Conservation (phyloP, 1,284 basidiomycete genomes). For the Trichosporon ovoides region DNA sequence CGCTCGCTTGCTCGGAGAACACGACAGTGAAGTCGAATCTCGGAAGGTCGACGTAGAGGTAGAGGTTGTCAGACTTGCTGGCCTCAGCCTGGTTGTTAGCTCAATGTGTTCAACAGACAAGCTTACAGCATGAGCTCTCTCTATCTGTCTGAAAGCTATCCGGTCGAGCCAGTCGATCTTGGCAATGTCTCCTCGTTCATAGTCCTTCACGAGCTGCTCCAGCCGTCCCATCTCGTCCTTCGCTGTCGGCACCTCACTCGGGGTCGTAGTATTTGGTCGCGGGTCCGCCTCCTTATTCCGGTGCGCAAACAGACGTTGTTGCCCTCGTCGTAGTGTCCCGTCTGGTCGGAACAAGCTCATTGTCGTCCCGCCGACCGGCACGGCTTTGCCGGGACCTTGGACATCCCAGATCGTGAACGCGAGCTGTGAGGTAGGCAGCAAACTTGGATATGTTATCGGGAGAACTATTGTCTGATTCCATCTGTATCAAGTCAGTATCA, state of each 20-base stretch:
- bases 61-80: slow-evolving; percentile 80
- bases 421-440: slow-evolving; percentile 80
- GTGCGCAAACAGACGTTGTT: slow-evolving; percentile 84
- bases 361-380: slow-evolving; percentile 82
- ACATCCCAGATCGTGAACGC: slow-evolving; percentile 95
- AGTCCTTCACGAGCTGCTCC: slow-evolving; percentile 95
- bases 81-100: slow-evolving; percentile 63
- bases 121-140: slow-evolving; percentile 79
- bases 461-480: slow-evolving; percentile 95
- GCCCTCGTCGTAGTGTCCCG: slow-evolving; percentile 83
- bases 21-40: slow-evolving; percentile 98
- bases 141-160: slow-evolving; percentile 86
- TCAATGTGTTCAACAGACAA: background rate
- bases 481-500: slow-evolving; percentile 54
- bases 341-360: slow-evolving; percentile 87
- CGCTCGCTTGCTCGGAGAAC: slow-evolving; percentile 68
- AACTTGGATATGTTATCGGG: slow-evolving; percentile 83
- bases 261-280: slow-evolving; percentile 70
- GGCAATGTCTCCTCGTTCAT: slow-evolving; percentile 84
- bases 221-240: slow-evolving; percentile 90
- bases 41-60: slow-evolving; percentile 90
- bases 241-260: slow-evolving; percentile 62
- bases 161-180: slow-evolving; percentile 95
- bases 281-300: slow-evolving; percentile 78
- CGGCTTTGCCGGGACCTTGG: slow-evolving; percentile 65